A percentile compares a stretch with the other conserved stretches of the same genome.
Conservation (phyloP, 2,329 filamentous ascomycete genomes). For the Rugonectria rugulosa region DNA sequence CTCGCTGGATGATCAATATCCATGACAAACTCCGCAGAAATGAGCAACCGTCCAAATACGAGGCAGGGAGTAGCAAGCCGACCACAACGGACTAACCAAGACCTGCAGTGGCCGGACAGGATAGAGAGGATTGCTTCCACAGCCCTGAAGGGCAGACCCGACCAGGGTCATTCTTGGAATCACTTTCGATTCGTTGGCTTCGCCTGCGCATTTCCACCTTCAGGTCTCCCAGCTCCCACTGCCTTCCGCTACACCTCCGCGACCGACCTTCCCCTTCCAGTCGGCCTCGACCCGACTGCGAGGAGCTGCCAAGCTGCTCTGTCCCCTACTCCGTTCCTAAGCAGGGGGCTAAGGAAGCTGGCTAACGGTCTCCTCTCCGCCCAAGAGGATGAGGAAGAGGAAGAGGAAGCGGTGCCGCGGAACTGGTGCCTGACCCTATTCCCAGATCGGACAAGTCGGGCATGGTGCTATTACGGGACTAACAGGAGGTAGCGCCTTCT, state of each 20-base stretch:
- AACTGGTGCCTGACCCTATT: conserved; percentile 12
- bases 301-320: too few relatives aligned
- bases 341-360: not conserved
- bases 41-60: not conserved
- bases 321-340: too few relatives aligned
- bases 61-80: not conserved
- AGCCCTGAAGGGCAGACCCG: too few relatives aligned
- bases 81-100: not conserved
- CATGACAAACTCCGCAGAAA: not conserved
- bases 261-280: not conserved
- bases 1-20: not conserved
- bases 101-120: conserved; percentile 1
- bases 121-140: not conserved
- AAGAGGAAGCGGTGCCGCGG: too few relatives aligned
- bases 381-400: too few relatives aligned
- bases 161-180: too few relatives aligned
- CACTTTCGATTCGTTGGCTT: too few relatives aligned
- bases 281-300: not conserved
- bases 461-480: too few relatives aligned
- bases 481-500: not conserved
- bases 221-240: too few relatives aligned
- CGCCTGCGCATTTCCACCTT: too few relatives aligned
- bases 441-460: conserved; percentile 8
- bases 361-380: conserved; percentile 3
- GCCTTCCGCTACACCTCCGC: too few relatives aligned